A percentile compares a stretch with the other conserved stretches of the same genome.
These are phyloP conservation scores for Teratosphaeria destructans DNA, from an alignment of 2,329 filamentous ascomycete genomes.

Conservation along the genomic window DNA sequence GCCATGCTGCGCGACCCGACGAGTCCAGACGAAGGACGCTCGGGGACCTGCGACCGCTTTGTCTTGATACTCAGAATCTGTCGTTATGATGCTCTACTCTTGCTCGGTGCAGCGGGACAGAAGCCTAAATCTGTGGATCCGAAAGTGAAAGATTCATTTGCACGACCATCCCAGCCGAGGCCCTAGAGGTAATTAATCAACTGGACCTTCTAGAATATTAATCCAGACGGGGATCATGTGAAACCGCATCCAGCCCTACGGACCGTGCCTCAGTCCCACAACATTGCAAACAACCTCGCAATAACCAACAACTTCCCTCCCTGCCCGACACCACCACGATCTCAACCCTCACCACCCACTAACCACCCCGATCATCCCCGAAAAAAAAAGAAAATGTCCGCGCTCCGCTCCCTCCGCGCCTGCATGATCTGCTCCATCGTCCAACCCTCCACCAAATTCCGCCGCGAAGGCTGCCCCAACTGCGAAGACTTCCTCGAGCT, in stretches of 20 bases:
- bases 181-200: neutral
- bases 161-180: neutral
- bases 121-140: neutral
- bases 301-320: neutral
- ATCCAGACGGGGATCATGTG: neutral
- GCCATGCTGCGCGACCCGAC: slow-evolving; percentile 14
- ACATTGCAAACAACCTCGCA: neutral
- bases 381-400: slow-evolving; percentile 24
- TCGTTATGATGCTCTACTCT: neutral
- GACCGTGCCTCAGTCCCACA: neutral
- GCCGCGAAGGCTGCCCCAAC: slow-evolving; percentile 83
- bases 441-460: slow-evolving; percentile 71
- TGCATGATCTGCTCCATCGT: slow-evolving; percentile 99
- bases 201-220: neutral
- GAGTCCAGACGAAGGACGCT: neutral
- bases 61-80: neutral
- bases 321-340: neutral
- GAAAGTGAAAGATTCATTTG: neutral
- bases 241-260: neutral
- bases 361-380: neutral
- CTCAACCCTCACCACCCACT: too few species aligned
- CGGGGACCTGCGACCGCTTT: neutral
- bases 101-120: too few species aligned
- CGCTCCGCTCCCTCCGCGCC: slow-evolving; percentile 75
- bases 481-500: slow-evolving; percentile 89